Evolutionary conservation across 2,329 filamentous ascomycete genomes (phyloP), one percentile per base, ranked within the genome.

Genomic region (Fusarium bactridioides): DNA sequence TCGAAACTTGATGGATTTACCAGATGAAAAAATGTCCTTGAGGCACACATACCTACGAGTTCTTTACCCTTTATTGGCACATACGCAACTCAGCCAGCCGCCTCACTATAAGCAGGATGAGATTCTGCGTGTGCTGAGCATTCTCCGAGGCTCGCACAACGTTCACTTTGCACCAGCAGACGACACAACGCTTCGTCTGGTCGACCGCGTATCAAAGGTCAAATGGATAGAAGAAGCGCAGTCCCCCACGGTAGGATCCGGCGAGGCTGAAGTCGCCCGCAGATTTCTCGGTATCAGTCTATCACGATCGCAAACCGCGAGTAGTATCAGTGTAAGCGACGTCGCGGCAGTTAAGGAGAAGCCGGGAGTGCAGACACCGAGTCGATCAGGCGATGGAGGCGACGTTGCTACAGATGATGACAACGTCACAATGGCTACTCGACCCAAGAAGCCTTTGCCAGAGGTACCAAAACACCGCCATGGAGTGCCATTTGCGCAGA

Each of bases 11-110:
- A 90, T 98, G 77, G 96, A 99, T 80, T 86, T 99, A 13, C 96
- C 97, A 0, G 92, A 95, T 77, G 95, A 97, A 79, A 90, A 89
- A 69, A 85, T 87, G 70, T 86, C 90, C 23, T 85, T 99, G 64
- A 90, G 95, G 41, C 96, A 99, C 80, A 99, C 96, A 8, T 99
- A 99, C 79, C 87, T 99, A 10, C 91, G 96, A 37, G 96, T 99
- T 8, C 85, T 99, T 18, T 94, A 97, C 78, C 96, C 96, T 0
- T 86, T 99, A 29, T 86, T 99, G 27, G 93, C 93, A 41, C 94
- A 99, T 79, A 98, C 95, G 4, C 96, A 98, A 80, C 89, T 99
- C 47, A 92, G 90, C 77, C 88, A 93, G 59, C 91, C 95, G 25
- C 94, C 94, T 3, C 91, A 97, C 79, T 98, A 99, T 86, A 99